Percentiles rank a stretch among this genome's conserved stretches.
Evolutionary conservation across 257 asterid genomes (phyloP).

Genomic region (Mitragyna speciosa): DNA sequence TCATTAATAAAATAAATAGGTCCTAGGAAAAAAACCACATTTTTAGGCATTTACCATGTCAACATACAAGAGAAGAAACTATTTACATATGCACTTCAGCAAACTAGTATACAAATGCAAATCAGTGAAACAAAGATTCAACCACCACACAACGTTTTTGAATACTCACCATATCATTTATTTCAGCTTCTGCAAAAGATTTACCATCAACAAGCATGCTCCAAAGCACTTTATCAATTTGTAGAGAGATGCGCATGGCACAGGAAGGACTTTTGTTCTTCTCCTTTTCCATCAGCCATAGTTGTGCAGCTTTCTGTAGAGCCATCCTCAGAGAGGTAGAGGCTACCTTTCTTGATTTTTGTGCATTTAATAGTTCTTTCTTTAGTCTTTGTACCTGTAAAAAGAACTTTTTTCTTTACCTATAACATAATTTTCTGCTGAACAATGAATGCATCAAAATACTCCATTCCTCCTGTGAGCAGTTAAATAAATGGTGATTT

Average conservation of each 20-base stretch:
- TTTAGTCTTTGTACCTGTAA: constrained; percentile 75
- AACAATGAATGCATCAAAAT: not conserved
- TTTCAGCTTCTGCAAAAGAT: constrained; percentile 98
- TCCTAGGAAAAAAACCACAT: not conserved
- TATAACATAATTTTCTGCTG: not conserved
- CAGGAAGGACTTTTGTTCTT: constrained; percentile 95
- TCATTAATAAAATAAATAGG: no score
- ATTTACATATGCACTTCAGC: not conserved
- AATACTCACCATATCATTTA: constrained; percentile 87
- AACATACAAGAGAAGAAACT: not conserved
- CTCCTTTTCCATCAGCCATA: constrained; percentile 91
- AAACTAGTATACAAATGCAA: not conserved
- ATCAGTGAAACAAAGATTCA: not conserved
- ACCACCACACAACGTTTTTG: not conserved
- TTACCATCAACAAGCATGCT: constrained; percentile 96
- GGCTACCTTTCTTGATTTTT: constrained; percentile 81
- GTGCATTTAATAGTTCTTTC: constrained; percentile 77
- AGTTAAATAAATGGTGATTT: not conserved
- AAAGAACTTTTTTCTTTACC: constrained; percentile 1
- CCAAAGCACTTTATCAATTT: constrained; percentile 92
- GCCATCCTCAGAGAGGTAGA: constrained; percentile 85
- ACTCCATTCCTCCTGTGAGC: not conserved
- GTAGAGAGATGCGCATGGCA: constrained; percentile 97
- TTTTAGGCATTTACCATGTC: not conserved
- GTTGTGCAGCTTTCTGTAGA: constrained; percentile 96